These are phyloP conservation scores for Boletus pseudopeckii DNA, from an alignment of 768 basidiomycete species.

Conservation along the genomic window DNA sequence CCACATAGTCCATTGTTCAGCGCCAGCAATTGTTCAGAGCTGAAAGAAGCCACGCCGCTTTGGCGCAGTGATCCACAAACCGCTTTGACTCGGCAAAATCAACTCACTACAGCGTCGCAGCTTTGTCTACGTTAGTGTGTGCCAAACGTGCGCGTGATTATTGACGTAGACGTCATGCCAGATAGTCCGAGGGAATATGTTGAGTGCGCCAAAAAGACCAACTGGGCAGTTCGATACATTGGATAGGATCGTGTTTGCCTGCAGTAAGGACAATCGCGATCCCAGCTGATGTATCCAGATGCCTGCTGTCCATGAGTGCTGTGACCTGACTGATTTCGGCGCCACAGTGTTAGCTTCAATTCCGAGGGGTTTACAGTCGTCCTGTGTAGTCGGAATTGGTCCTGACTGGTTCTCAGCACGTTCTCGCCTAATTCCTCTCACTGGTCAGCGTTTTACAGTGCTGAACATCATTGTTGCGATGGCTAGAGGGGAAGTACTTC, in stretches of 20 bases:
- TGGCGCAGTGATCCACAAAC: background rate
- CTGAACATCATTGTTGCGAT: background rate
- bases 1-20: constrained; percentile 1
- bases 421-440: background rate
- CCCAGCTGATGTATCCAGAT: background rate
- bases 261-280: background rate
- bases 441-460: background rate
- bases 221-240: background rate
- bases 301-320: background rate
- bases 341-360: background rate
- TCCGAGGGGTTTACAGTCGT: background rate
- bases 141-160: too few relatives aligned
- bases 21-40: too few relatives aligned
- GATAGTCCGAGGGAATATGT: background rate
- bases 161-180: background rate
- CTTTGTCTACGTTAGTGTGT: background rate
- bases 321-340: background rate
- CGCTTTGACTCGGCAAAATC: background rate
- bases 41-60: background rate
- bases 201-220: background rate
- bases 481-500: background rate
- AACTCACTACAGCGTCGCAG: background rate
- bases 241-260: background rate
- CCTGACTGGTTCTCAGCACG: too few relatives aligned
- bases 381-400: background rate